Conservation (phyloP, 2,329 filamentous ascomycete genomes). For the Podosphaera xanthii region DNA sequence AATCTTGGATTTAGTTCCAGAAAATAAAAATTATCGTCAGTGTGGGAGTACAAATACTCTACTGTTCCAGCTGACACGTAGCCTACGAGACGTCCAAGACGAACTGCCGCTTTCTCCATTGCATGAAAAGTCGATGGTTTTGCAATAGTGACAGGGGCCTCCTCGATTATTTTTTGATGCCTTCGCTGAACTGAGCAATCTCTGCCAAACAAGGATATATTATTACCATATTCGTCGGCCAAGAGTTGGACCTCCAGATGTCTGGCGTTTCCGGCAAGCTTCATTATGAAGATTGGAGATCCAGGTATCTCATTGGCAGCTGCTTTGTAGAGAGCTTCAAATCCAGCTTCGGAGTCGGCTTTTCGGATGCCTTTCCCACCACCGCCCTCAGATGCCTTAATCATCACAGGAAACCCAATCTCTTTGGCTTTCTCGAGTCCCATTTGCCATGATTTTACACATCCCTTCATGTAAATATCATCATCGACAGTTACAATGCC, state of each 20-base stretch:
- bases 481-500: slow-evolving; percentile 87
- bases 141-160: slow-evolving; percentile 92
- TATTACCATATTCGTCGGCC: slow-evolving; percentile 98
- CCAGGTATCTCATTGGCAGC: slow-evolving; percentile 94
- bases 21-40: slow-evolving; percentile 99
- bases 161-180: slow-evolving; percentile 99
- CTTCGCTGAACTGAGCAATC: slow-evolving; percentile 96
- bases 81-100: slow-evolving; percentile 78
- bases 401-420: slow-evolving; percentile 98
- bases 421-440: slow-evolving; percentile 65
- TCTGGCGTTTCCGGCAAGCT: slow-evolving; percentile 84
- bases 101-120: slow-evolving; percentile 93
- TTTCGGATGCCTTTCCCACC: slow-evolving; percentile 99
- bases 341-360: slow-evolving; percentile 64
- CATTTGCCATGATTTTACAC: slow-evolving; percentile 73
- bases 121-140: slow-evolving; percentile 71
- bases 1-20: slow-evolving; percentile 95
- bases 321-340: slow-evolving; percentile 74
- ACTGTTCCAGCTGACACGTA: slow-evolving; percentile 98
- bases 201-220: slow-evolving; percentile 94
- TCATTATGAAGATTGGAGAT: slow-evolving; percentile 99
- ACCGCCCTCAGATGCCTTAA: slow-evolving; percentile 98
- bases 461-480: slow-evolving; percentile 69
- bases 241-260: slow-evolving; percentile 95
- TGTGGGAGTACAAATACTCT: slow-evolving; percentile 94